These are phyloP conservation scores for Otatea glauca DNA, from an alignment of 176 grass and related monocot species.

Conservation along the genomic window DNA sequence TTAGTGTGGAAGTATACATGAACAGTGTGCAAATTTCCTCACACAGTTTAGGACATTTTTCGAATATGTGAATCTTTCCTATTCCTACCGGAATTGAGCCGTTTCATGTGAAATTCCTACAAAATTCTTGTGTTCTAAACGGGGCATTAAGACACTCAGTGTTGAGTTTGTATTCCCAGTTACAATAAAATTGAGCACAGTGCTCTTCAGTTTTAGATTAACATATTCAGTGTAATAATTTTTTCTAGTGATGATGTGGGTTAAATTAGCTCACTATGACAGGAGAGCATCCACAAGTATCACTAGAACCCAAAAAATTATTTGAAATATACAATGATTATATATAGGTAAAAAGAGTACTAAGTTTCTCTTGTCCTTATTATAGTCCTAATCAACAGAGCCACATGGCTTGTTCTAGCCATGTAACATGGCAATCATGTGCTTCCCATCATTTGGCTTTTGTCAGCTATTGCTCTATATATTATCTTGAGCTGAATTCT, in stretches of 20 bases:
- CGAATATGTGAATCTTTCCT: too few relatives aligned
- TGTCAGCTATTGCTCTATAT: slow-evolving; percentile 19
- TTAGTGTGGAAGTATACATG: not conserved
- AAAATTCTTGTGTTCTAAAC: too few relatives aligned
- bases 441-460: slow-evolving; percentile 37
- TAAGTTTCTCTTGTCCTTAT: slow-evolving; percentile 26
- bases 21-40: not conserved
- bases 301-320: not conserved
- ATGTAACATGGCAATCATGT: slow-evolving; percentile 38
- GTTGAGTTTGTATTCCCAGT: not conserved
- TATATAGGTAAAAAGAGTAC: not conserved
- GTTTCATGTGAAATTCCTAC: too few relatives aligned
- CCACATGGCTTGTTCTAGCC: slow-evolving; percentile 47
- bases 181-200: not conserved
- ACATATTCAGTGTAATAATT: slow-evolving; percentile 2
- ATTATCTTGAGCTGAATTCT: slow-evolving; percentile 43
- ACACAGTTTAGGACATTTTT: not conserved
- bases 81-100: too few relatives aligned
- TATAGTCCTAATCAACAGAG: slow-evolving; percentile 40
- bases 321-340: not conserved
- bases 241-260: not conserved
- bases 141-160: not conserved
- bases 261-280: not conserved
- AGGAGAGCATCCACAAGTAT: not conserved
- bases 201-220: not conserved